Conservation (phyloP, 495 filamentous ascomycete species). For the Pyronema omphalodes region DNA sequence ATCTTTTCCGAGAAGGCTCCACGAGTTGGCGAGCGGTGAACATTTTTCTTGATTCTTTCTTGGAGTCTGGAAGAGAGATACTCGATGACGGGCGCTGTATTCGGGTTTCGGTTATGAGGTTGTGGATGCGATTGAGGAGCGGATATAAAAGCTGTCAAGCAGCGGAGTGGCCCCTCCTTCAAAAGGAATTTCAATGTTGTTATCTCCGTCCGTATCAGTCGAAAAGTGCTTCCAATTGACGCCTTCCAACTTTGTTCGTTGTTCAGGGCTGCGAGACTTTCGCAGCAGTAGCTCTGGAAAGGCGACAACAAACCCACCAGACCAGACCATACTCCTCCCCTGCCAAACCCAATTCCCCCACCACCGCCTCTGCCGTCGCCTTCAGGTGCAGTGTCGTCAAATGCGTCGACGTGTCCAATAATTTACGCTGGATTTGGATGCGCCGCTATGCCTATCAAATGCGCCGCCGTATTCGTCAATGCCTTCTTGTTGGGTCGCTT, state of each 20-base stretch:
- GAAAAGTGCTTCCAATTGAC: slow-evolving; percentile 1
- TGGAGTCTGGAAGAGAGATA: slow-evolving; percentile 1
- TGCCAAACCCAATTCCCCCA: not conserved
- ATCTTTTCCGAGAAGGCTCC: slow-evolving; percentile 8
- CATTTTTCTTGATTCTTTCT: not conserved
- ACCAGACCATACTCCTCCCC: not conserved
- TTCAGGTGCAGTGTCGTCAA: too few relatives aligned
- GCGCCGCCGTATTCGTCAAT: not conserved
- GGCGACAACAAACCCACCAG: not conserved
- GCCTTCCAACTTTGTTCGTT: not conserved
- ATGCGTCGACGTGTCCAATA: not conserved
- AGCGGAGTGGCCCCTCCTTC: not conserved
- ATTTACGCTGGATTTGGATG: not conserved
- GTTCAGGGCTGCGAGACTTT: not conserved
- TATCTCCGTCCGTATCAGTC: not conserved
- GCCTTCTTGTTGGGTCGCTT: not conserved
- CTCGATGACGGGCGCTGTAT: not conserved
- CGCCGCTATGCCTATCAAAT: not conserved
- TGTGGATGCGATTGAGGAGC: not conserved
- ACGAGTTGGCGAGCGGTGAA: slow-evolving; percentile 1
- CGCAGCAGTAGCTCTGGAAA: slow-evolving; percentile 2
- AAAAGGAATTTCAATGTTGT: not conserved
- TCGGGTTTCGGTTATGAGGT: not conserved
- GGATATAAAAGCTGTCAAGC: not conserved
- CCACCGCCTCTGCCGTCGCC: not conserved